phyloP scores from a whole-genome alignment of 352 stramenopile genomes.

The Phytophthora pistaciae region DNA sequence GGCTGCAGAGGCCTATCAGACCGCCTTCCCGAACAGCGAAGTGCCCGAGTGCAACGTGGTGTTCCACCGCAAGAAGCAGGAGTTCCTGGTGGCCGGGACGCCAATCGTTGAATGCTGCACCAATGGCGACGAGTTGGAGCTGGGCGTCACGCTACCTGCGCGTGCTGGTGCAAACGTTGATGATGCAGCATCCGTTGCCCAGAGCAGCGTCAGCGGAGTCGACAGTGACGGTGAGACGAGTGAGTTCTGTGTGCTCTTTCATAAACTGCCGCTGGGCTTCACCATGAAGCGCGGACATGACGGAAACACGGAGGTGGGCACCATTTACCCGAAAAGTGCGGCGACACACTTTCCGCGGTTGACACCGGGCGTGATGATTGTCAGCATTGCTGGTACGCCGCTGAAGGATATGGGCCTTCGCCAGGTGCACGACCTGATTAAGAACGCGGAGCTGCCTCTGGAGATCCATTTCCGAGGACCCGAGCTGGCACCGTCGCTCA shows the following conservation, averaged over 20 bases:
- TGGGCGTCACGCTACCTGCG: conserved; percentile 52
- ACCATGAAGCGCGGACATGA: conserved; percentile 86
- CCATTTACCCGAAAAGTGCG: conserved; percentile 84
- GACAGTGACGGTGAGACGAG: conserved; percentile 37
- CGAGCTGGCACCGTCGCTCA: conserved; percentile 18
- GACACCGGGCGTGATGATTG: conserved; percentile 71
- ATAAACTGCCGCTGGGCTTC: conserved; percentile 87
- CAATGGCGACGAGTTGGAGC: conserved; percentile 71
- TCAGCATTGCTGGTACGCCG: conserved; percentile 70
- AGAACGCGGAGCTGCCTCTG: conserved; percentile 75
- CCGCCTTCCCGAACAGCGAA: conserved; percentile 65
- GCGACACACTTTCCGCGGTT: conserved; percentile 82
- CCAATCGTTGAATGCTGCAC: conserved; percentile 59
- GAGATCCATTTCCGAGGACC: conserved; percentile 68
- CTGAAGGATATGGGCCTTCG: conserved; percentile 76
- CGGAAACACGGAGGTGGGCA: conserved; percentile 75
- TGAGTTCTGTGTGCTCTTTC: conserved; percentile 85
- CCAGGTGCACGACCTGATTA: conserved; percentile 88
- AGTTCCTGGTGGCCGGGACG: conserved; percentile 59
- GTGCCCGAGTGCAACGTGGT: conserved; percentile 83
- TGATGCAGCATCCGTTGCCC: conserved; percentile 9
- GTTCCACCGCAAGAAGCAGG: conserved; percentile 67
- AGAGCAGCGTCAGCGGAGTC: conserved; percentile 40
- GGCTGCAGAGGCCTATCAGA: conserved; percentile 72
- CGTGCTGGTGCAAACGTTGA: conserved; percentile 4